Base-by-base conservation (phyloP, 1,284 basidiomycete species). In the Abortiporus biennis region DNA sequence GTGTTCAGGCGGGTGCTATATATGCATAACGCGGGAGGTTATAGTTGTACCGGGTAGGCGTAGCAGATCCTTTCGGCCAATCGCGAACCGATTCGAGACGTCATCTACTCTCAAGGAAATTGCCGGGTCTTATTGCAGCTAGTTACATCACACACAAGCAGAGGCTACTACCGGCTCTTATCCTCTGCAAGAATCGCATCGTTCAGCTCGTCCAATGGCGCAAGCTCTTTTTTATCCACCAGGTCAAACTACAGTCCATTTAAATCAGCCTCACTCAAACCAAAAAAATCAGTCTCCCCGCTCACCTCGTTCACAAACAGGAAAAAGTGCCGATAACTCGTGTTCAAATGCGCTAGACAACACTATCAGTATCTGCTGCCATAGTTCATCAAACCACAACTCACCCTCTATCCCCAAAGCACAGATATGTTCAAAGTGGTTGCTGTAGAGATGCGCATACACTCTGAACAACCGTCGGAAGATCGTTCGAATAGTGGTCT, bases 361-460 rank as follows among this genome's bases (percentile, higher is more conserved):
- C 6, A 13, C 27, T 15, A 13, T 31, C 40, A 42, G n/a, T n/a
- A n/a, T n/a, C n/a, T n/a, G n/a, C n/a, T n/a, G 27, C 27, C 27
- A 29, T 8, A 29, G 8, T 9, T n/a, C 6, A 35, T n/a, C 20
- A n/a, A 29, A 8, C 22, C 21, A 29, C 19, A 34, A 44, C 71
- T 40, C 51, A 95, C 93, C 93, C 78, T 99, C 96, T 47, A 99
- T 97, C 12, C 93, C 93, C 38, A 99, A 69, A 6, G 95, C 96
- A 63, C 95, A 99, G 47, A 99, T 92, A 59, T 98, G 95, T 56
- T 98, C 95, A 64, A 99, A 99, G 66, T 99, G 96, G 55, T 94
- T 94, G 73, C 95, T 96, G 72, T 99, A 99, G 56, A 99, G 84
- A 64, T 99, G 96, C 17, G 94, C 96, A 59, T 99, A 99, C 32